Evolutionary conservation across 176 grass and related monocot species (phyloP).

Genomic region (Ensete ventricosum): DNA sequence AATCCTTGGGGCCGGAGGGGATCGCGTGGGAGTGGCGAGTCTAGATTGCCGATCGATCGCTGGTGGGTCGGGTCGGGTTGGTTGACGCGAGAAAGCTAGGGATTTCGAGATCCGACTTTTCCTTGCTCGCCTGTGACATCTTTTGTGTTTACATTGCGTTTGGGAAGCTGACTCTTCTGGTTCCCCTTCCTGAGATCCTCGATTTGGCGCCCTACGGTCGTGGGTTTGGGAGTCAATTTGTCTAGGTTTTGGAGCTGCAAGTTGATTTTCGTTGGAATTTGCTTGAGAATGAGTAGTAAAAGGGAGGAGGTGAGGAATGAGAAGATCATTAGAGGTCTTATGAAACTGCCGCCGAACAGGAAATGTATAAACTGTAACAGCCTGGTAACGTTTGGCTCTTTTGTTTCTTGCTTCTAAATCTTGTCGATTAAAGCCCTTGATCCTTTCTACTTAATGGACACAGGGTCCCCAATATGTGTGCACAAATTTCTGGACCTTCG

Average conservation of each 20-base stretch:
- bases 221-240: background rate
- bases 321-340: slow-evolving; percentile 95
- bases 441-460: background rate
- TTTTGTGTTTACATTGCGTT: background rate
- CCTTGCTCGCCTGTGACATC: background rate
- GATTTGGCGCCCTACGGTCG: background rate
- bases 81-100: background rate
- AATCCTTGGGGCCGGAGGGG: slow-evolving; percentile 30
- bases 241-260: background rate
- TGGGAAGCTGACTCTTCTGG: background rate
- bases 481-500: slow-evolving; percentile 92
- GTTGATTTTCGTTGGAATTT: background rate
- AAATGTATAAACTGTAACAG: slow-evolving; percentile 97
- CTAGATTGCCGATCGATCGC: background rate
- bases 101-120: background rate
- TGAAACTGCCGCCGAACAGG: slow-evolving; percentile 97
- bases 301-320: slow-evolving; percentile 93
- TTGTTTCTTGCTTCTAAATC: slow-evolving; percentile 1
- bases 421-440: background rate
- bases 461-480: slow-evolving; percentile 95
- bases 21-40: slow-evolving; percentile 1
- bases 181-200: background rate
- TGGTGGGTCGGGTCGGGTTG: slow-evolving; percentile 4
- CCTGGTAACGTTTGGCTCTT: slow-evolving; percentile 33
- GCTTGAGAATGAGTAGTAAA: slow-evolving; percentile 64